phyloP scores from a whole-genome alignment of 2,329 filamentous ascomycete species.

The Verticillium tricorpus region DNA sequence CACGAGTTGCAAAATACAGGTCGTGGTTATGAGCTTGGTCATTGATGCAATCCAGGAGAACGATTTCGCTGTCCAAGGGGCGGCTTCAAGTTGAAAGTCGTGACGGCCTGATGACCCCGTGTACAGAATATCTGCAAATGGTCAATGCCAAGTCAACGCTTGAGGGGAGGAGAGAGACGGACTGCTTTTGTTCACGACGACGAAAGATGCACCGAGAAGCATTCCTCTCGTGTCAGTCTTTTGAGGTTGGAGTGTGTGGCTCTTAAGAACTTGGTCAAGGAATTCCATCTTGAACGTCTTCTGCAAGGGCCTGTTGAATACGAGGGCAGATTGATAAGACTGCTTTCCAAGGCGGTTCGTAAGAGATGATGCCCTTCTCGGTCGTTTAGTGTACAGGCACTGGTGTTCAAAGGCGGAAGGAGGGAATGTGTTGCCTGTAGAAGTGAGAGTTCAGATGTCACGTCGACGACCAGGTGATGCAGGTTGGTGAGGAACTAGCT shows the following conservation, averaged over 20 bases:
- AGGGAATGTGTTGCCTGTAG: no score
- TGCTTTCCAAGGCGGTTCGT: no score
- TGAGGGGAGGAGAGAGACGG: neutral
- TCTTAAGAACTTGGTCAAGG: constrained; percentile 18
- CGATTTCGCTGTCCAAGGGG: constrained; percentile 23
- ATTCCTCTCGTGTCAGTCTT: constrained; percentile 22
- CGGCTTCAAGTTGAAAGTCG: constrained; percentile 21
- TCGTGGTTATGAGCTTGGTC: constrained; percentile 36
- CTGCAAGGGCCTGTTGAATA: neutral
- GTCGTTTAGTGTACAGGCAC: no score
- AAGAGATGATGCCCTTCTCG: no score
- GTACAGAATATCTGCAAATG: constrained; percentile 25
- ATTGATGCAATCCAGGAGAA: constrained; percentile 36
- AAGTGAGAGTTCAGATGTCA: no score
- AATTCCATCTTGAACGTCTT: neutral
- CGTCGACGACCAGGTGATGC: no score
- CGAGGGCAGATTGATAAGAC: neutral
- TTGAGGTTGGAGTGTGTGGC: constrained; percentile 20
- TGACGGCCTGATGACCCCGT: constrained; percentile 30
- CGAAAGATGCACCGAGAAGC: constrained; percentile 31
- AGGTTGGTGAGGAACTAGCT: no score
- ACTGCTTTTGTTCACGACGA: constrained; percentile 27
- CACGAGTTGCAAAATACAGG: constrained; percentile 33
- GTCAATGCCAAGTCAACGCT: neutral
- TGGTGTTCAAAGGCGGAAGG: no score